phyloP scores from a whole-genome alignment of 192 early-diverging fungal genomes.

The Rhizophagus clarus region DNA sequence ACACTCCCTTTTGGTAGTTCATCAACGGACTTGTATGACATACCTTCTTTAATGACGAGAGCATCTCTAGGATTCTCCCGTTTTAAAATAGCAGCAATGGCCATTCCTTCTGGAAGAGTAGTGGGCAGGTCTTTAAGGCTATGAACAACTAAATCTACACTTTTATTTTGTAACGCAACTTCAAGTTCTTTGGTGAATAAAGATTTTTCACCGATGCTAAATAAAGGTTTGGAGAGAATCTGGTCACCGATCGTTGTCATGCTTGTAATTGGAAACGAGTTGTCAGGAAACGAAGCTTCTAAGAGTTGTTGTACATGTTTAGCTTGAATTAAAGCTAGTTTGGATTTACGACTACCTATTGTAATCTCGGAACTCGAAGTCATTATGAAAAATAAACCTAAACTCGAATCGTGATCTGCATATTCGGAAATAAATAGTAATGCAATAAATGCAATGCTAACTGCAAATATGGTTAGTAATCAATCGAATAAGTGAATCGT shows the following conservation, averaged over 20 bases:
- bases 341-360: conserved; percentile 85
- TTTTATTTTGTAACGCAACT: conserved; percentile 62
- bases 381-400: not conserved
- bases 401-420: not conserved
- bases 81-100: conserved; percentile 77
- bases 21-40: conserved; percentile 49
- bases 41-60: conserved; percentile 63
- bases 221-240: conserved; percentile 79
- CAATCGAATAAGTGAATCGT: not conserved
- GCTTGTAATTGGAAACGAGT: conserved; percentile 50
- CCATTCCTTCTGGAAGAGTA: conserved; percentile 77
- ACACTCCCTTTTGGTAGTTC: conserved; percentile 74
- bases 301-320: conserved; percentile 65
- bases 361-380: conserved; percentile 15
- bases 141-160: conserved; percentile 88
- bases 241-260: conserved; percentile 83
- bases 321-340: conserved; percentile 88
- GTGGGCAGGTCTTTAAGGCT: conserved; percentile 95
- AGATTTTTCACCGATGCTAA: conserved; percentile 88
- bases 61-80: conserved; percentile 93
- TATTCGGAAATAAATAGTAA: not conserved
- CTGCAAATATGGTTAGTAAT: not conserved
- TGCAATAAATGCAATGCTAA: not conserved
- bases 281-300: conserved; percentile 45
- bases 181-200: conserved; percentile 94